phyloP scores from a whole-genome alignment of 176 grass and related monocot genomes.

The Phoenix dactylifera region DNA sequence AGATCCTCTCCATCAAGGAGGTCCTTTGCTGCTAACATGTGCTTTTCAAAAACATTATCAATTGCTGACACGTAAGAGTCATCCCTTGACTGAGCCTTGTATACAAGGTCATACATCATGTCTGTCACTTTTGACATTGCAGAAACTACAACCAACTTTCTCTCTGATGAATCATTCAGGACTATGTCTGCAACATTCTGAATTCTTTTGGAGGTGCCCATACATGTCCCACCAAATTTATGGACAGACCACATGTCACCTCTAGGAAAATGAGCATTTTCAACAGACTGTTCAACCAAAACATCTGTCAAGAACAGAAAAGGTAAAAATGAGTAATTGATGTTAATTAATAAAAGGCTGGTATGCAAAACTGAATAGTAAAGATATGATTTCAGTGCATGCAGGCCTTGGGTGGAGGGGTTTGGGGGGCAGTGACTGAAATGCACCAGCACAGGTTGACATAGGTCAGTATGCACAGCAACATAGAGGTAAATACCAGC shows the following conservation, averaged over 20 bases:
- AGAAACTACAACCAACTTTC: slow-evolving; percentile 84
- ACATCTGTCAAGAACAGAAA: slow-evolving; percentile 35
- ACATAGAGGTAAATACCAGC: no score
- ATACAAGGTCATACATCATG: slow-evolving; percentile 90
- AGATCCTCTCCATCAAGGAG: slow-evolving; percentile 87
- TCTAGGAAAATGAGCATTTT: slow-evolving; percentile 47
- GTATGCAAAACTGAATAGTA: no score
- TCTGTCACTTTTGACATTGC: slow-evolving; percentile 98
- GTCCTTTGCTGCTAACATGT: slow-evolving; percentile 75
- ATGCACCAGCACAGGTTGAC: no score
- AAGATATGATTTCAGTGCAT: no score
- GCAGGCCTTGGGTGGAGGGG: no score
- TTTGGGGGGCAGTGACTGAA: no score
- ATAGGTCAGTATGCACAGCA: no score
- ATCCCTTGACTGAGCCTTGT: slow-evolving; percentile 84
- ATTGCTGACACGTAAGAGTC: slow-evolving; percentile 61
- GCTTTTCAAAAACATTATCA: slow-evolving; percentile 79
- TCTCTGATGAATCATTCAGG: slow-evolving; percentile 69
- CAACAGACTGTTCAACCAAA: slow-evolving; percentile 60
- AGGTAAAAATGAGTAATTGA: background rate
- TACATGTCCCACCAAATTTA: slow-evolving; percentile 98
- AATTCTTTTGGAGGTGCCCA: slow-evolving; percentile 85
- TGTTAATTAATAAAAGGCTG: no score
- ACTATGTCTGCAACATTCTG: slow-evolving; percentile 90
- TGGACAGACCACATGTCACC: slow-evolving; percentile 98